Evolutionary conservation across 768 basidiomycete genomes (phyloP).

Genomic region (Agaricus blazei): DNA sequence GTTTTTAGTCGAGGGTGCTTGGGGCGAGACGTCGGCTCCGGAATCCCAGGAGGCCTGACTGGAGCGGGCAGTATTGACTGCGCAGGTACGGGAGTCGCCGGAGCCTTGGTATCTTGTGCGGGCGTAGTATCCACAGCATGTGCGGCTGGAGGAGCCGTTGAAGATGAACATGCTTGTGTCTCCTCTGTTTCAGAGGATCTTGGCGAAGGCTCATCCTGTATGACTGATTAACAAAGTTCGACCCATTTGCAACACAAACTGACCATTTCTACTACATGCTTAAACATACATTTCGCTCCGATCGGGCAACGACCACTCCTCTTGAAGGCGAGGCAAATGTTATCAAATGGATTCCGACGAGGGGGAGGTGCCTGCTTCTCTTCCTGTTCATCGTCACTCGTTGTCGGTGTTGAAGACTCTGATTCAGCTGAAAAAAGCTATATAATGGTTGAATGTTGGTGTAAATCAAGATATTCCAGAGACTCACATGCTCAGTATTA

Average conservation of each 20-base stretch:
- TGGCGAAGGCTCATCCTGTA: not conserved
- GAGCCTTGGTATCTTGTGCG: not conserved
- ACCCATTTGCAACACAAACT: not conserved
- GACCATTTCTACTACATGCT: not conserved
- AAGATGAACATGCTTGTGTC: too few relatives aligned
- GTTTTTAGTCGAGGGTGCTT: constrained; percentile 12
- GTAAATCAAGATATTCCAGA: not conserved
- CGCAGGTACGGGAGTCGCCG: not conserved
- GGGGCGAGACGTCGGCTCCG: not conserved
- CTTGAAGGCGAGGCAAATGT: constrained; percentile 1
- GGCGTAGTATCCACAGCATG: too few relatives aligned
- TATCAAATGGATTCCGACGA: not conserved
- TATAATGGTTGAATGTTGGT: not conserved
- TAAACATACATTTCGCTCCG: not conserved
- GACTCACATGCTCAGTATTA: not conserved
- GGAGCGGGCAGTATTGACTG: not conserved
- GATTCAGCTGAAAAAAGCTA: constrained; percentile 2
- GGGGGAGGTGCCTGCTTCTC: not conserved
- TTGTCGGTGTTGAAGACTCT: not conserved
- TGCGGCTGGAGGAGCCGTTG: not conserved
- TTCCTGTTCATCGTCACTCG: not conserved
- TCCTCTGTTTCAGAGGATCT: not conserved
- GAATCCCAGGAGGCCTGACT: not conserved
- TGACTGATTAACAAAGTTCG: not conserved
- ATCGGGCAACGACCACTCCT: not conserved